Evolutionary conservation across 2,329 filamentous ascomycete genomes (phyloP).

Genomic region (Penicillium expansum): DNA sequence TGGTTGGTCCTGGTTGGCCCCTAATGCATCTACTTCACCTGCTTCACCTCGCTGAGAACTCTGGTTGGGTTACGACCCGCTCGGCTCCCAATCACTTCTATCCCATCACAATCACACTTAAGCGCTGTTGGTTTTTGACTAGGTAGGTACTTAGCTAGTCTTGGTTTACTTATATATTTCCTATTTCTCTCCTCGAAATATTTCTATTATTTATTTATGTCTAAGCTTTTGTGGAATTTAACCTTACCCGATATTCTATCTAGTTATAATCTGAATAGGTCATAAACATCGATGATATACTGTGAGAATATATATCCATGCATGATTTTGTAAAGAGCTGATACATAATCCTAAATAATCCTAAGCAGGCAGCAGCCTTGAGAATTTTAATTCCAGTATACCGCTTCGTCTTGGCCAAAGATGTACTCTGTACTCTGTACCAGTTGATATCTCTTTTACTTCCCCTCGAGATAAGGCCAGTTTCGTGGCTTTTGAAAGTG

Average conservation of each 20-base stretch:
- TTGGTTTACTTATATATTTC: neutral
- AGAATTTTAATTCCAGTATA: neutral
- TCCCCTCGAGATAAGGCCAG: neutral
- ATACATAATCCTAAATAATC: too few relatives aligned
- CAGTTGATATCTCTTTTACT: neutral
- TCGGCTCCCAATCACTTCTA: slow-evolving; percentile 17
- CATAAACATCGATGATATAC: too few relatives aligned
- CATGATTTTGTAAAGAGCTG: too few relatives aligned
- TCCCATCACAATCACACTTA: slow-evolving; percentile 22
- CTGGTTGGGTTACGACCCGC: slow-evolving; percentile 24
- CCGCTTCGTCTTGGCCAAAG: neutral
- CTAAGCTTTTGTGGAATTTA: neutral
- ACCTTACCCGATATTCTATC: neutral
- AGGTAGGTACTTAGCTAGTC: neutral
- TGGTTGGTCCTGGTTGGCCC: slow-evolving; percentile 3
- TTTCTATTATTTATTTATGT: neutral
- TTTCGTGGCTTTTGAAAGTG: slow-evolving; percentile 1
- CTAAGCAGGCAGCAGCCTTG: neutral
- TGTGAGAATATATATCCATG: too few relatives aligned
- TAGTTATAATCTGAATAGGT: neutral
- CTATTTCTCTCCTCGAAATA: too few relatives aligned
- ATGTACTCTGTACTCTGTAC: too few relatives aligned
- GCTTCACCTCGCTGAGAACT: slow-evolving; percentile 18
- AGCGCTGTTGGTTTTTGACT: neutral
- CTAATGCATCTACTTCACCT: slow-evolving; percentile 29